Conservation (phyloP, 2,329 filamentous ascomycete genomes). For the Elsinoe ampelina region DNA sequence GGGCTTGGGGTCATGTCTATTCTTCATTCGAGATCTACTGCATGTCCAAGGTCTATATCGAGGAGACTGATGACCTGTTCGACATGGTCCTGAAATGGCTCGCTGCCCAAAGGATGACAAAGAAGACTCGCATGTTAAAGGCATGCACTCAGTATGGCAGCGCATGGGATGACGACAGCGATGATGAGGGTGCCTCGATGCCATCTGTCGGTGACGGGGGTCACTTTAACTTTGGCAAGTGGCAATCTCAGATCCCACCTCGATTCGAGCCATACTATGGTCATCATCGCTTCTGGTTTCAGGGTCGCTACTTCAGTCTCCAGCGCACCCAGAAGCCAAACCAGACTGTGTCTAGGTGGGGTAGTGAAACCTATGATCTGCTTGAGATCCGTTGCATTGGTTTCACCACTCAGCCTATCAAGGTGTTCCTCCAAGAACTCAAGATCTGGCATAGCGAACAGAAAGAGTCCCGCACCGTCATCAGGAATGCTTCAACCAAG, state of each 20-base stretch:
- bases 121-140: slow-evolving; percentile 29
- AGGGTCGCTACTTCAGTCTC: slow-evolving; percentile 36
- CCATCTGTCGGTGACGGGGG: slow-evolving; percentile 31
- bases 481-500: slow-evolving; percentile 38
- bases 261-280: slow-evolving; percentile 43
- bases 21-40: slow-evolving; percentile 29
- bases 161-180: slow-evolving; percentile 27
- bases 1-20: slow-evolving; percentile 27
- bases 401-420: slow-evolving; percentile 40
- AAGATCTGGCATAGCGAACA: slow-evolving; percentile 36
- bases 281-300: slow-evolving; percentile 35
- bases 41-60: slow-evolving; percentile 37
- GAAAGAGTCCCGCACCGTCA: slow-evolving; percentile 35
- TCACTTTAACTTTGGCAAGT: slow-evolving; percentile 43
- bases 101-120: slow-evolving; percentile 31
- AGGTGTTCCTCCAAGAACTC: slow-evolving; percentile 36
- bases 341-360: slow-evolving; percentile 21
- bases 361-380: slow-evolving; percentile 30
- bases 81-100: slow-evolving; percentile 36
- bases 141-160: slow-evolving; percentile 32
- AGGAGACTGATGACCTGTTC: slow-evolving; percentile 38
- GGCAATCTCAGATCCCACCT: slow-evolving; percentile 39
- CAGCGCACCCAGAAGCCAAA: slow-evolving; percentile 28
- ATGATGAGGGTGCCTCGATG: slow-evolving; percentile 21
- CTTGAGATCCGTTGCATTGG: slow-evolving; percentile 40